A percentile compares a stretch with the other conserved stretches of the same genome.
Evolutionary conservation across 345 rosid species (phyloP).

Genomic region (Hypericum perforatum): DNA sequence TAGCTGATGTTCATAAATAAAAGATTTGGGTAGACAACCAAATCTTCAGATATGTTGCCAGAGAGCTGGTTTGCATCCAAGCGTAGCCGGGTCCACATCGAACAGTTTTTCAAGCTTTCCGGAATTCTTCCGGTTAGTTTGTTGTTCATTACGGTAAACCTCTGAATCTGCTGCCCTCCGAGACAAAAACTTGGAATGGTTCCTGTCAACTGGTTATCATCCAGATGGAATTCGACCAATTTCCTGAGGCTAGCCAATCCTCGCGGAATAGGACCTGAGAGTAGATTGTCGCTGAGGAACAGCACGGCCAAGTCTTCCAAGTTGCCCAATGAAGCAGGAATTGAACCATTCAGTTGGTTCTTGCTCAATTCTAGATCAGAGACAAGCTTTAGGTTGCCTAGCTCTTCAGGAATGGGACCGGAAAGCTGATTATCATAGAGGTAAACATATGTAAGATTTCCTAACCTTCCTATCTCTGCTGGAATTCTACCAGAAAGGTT

Average conservation of each 20-base stretch:
- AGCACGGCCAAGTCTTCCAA: not conserved
- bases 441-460: not conserved
- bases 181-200: not conserved
- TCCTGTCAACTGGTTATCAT: not conserved
- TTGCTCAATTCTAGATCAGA: not conserved
- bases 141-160: not conserved
- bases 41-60: not conserved
- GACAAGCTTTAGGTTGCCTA: not conserved
- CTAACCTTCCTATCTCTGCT: not conserved
- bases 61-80: not conserved
- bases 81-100: not conserved
- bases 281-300: not conserved
- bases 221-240: not conserved
- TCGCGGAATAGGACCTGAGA: not conserved
- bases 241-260: not conserved
- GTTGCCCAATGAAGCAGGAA: not conserved
- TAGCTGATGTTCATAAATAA: not conserved
- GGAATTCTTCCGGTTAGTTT: not conserved
- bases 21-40: not conserved
- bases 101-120: not conserved
- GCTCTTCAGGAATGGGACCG: not conserved
- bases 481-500: not conserved
- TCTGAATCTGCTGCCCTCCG: not conserved
- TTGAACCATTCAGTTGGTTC: not conserved
- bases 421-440: not conserved